Percentiles rank a stretch among this genome's conserved stretches.
These are phyloP conservation scores for Colletotrichum spaethianum DNA, from an alignment of 2,329 filamentous ascomycete genomes.

Conservation along the genomic window DNA sequence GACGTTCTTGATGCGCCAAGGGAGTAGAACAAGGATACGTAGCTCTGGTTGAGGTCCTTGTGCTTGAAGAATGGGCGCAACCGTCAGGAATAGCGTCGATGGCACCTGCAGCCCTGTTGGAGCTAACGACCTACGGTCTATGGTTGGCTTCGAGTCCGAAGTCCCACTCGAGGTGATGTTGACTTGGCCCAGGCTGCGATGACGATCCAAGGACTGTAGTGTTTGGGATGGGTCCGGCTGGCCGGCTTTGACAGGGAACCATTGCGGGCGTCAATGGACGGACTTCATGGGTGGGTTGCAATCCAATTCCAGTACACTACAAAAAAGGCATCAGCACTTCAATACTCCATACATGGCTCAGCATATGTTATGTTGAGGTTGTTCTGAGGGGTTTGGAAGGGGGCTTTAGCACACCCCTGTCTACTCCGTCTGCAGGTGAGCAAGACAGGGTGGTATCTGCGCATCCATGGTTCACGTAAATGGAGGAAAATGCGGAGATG, in stretches of 20 bases:
- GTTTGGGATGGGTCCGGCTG: neutral
- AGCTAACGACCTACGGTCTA: neutral
- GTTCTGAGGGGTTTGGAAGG: neutral
- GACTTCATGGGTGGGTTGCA: neutral
- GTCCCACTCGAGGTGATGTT: constrained; percentile 1
- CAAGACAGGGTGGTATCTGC: neutral
- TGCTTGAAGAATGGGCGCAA: constrained; percentile 4
- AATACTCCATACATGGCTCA: neutral
- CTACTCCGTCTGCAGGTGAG: neutral
- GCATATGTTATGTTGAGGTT: neutral
- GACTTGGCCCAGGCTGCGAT: neutral
- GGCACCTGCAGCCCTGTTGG: constrained; percentile 33
- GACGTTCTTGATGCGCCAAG: neutral
- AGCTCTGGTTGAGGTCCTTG: neutral
- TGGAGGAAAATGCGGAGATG: constrained; percentile 6
- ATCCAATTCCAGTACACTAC: neutral
- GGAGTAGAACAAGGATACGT: neutral
- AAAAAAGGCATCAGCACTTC: neutral
- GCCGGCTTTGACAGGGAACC: neutral
- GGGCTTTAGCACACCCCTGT: neutral
- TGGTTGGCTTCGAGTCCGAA: constrained; percentile 23
- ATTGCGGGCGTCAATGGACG: neutral
- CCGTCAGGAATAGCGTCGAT: constrained; percentile 1
- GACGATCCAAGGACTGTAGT: constrained; percentile 1
- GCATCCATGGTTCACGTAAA: neutral